phyloP scores from a whole-genome alignment of 2,329 filamentous ascomycete species.

The Pseudogymnoascus sp. region DNA sequence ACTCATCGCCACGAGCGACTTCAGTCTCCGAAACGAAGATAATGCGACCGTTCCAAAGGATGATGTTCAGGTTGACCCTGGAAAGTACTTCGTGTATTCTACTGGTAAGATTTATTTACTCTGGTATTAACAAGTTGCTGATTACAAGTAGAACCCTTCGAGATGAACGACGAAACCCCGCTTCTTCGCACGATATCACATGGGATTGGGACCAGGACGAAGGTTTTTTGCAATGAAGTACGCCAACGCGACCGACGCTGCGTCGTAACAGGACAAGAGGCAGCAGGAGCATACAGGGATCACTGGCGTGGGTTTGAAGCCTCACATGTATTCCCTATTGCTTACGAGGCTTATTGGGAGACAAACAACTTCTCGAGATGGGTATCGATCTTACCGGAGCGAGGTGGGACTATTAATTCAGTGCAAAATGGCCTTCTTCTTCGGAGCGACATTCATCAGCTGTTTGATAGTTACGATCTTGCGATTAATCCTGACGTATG shows the following conservation, averaged over 20 bases:
- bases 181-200: not conserved
- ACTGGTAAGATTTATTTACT: not conserved
- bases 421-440: constrained; percentile 25
- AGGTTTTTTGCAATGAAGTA: constrained; percentile 17
- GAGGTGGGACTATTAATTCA: constrained; percentile 20
- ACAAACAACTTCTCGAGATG: constrained; percentile 15
- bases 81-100: not conserved
- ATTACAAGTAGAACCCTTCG: not conserved
- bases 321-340: constrained; percentile 23
- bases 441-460: constrained; percentile 14
- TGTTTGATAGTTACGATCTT: constrained; percentile 21
- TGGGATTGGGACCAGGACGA: not conserved
- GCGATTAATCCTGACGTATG: constrained; percentile 23
- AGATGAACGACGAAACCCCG: not conserved
- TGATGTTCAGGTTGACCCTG: not conserved
- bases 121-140: not conserved
- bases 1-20: not conserved
- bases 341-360: constrained; percentile 19
- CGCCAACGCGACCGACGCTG: constrained; percentile 18
- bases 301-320: constrained; percentile 22
- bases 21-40: not conserved
- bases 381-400: constrained; percentile 11
- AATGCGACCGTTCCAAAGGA: not conserved
- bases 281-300: constrained; percentile 9
- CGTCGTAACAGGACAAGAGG: constrained; percentile 13